Conservation (phyloP, 139 green algal genomes). For the Astrephomene gubernaculifera region DNA sequence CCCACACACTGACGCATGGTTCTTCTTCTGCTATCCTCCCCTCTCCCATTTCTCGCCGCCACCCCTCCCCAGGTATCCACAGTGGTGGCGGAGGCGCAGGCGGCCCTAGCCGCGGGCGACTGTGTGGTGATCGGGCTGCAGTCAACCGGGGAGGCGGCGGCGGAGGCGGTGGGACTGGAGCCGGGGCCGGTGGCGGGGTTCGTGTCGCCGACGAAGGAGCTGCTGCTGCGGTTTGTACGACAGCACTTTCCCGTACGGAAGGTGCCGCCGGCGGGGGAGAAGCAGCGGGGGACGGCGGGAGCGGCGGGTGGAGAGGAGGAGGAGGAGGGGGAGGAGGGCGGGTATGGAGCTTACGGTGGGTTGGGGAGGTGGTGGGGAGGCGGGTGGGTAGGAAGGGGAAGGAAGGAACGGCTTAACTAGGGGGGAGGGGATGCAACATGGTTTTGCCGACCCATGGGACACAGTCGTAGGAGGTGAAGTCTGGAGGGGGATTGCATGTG, state of each 20-base stretch:
- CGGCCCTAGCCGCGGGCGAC: constrained; percentile 64
- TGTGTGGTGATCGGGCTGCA: constrained; percentile 89
- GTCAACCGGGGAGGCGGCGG: constrained; percentile 68
- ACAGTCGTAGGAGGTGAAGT: too few species aligned
- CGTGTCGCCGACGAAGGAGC: constrained; percentile 80
- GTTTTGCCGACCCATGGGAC: too few species aligned
- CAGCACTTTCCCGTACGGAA: constrained; percentile 36
- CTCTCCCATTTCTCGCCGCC: too few species aligned
- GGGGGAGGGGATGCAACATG: too few species aligned
- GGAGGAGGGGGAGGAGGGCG: neutral
- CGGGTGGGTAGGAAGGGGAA: neutral
- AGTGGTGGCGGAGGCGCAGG: constrained; percentile 76
- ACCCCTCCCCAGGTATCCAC: constrained; percentile 66
- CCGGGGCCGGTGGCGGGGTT: constrained; percentile 71
- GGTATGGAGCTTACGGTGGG: constrained; percentile 23
- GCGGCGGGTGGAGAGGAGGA: neutral
- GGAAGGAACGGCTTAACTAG: too few species aligned
- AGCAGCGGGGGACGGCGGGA: neutral
- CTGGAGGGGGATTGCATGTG: too few species aligned
- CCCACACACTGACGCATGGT: too few species aligned
- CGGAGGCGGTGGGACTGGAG: constrained; percentile 58
- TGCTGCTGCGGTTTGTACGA: constrained; percentile 68
- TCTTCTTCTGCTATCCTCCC: too few species aligned
- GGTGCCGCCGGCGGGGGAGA: neutral
- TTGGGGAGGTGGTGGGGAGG: neutral